These are phyloP conservation scores for Aschersonia sp. DNA, from an alignment of 2,329 filamentous ascomycete species.

Conservation along the genomic window DNA sequence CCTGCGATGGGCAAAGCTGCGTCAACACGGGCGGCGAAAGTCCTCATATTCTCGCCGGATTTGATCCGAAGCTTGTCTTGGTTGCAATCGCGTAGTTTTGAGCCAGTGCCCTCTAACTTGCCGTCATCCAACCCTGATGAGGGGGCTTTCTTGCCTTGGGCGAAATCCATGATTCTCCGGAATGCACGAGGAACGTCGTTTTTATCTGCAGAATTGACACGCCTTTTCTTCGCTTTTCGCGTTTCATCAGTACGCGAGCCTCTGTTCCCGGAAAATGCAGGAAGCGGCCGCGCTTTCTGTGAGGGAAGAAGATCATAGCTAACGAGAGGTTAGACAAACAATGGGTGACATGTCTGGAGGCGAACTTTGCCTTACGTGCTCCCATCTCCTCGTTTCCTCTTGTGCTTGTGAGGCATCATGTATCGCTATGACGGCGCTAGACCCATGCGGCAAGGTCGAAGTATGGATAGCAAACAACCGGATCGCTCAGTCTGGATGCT, in stretches of 20 bases:
- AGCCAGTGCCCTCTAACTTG: slow-evolving; percentile 9
- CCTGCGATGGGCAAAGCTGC: slow-evolving; percentile 65
- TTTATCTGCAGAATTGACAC: slow-evolving; percentile 30
- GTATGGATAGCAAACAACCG: not conserved
- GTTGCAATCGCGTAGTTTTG: slow-evolving; percentile 9
- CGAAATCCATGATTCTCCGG: slow-evolving; percentile 66
- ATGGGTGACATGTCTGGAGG: no score
- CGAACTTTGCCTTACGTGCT: slow-evolving; percentile 27
- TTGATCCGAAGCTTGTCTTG: slow-evolving; percentile 50
- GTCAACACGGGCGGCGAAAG: slow-evolving; percentile 74
- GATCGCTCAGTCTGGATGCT: no score
- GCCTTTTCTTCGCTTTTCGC: slow-evolving; percentile 26
- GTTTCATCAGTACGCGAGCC: slow-evolving; percentile 17
- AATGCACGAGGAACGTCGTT: slow-evolving; percentile 88
- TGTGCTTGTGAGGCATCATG: slow-evolving; percentile 78
- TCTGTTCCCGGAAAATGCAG: slow-evolving; percentile 21
- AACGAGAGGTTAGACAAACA: not conserved
- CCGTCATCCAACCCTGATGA: slow-evolving; percentile 61
- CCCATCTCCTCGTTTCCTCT: slow-evolving; percentile 43
- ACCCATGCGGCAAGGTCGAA: no score
- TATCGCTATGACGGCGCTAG: no score
- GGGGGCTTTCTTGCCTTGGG: slow-evolving; percentile 42
- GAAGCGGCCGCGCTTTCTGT: slow-evolving; percentile 35
- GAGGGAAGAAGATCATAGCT: slow-evolving; percentile 37
- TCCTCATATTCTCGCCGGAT: slow-evolving; percentile 69